Conservation (phyloP, 75 land plant species). For the Azolla pinnata region DNA sequence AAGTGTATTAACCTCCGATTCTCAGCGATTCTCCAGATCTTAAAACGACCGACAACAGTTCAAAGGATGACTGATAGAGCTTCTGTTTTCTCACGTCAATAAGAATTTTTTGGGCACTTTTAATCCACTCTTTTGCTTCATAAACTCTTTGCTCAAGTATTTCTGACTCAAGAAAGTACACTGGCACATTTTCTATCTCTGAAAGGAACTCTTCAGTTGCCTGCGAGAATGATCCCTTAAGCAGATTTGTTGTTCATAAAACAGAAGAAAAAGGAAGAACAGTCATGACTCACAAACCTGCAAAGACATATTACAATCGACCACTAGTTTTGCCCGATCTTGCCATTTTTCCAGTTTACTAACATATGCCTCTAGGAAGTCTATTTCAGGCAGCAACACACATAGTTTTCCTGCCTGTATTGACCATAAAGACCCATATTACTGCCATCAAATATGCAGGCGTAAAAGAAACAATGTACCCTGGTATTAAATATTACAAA, state of each 20-base stretch:
- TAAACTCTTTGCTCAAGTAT: neutral
- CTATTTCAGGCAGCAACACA: slow-evolving; percentile 10
- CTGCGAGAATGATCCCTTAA: too few species aligned
- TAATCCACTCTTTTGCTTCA: slow-evolving; percentile 11
- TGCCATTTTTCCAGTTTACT: slow-evolving; percentile 17
- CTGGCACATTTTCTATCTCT: slow-evolving; percentile 10
- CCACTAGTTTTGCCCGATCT: slow-evolving; percentile 9
- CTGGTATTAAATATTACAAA: too few species aligned
- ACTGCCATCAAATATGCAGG: too few species aligned
- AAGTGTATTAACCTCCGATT: neutral
- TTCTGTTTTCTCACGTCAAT: slow-evolving; percentile 1
- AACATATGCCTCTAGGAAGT: slow-evolving; percentile 6
- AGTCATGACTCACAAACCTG: slow-evolving; percentile 5
- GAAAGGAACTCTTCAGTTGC: slow-evolving; percentile 7
- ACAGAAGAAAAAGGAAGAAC: neutral
- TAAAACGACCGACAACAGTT: slow-evolving; percentile 2
- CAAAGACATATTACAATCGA: slow-evolving; percentile 3
- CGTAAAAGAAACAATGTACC: too few species aligned
- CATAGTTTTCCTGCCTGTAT: slow-evolving; percentile 11
- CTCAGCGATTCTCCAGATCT: slow-evolving; percentile 6
- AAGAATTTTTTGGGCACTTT: slow-evolving; percentile 1
- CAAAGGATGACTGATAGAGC: neutral
- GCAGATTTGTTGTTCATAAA: too few species aligned
- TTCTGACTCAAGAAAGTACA: slow-evolving; percentile 8
- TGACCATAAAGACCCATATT: neutral